Percentiles rank a stretch among this genome's conserved stretches.
phyloP scores from a whole-genome alignment of 768 basidiomycete genomes.

The Saitozyma sp. region DNA sequence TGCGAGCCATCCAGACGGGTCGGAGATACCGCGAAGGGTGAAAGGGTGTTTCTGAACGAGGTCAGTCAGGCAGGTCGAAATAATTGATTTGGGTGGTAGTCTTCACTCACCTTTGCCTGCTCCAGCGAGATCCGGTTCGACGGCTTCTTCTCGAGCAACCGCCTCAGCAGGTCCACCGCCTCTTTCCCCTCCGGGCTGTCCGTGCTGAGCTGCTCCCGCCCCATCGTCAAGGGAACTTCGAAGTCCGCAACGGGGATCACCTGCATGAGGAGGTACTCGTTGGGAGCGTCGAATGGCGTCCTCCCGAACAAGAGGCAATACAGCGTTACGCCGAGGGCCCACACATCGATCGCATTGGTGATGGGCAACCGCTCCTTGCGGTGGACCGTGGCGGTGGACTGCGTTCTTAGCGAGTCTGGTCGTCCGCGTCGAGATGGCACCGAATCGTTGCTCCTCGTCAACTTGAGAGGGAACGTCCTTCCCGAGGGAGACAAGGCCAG shows the following conservation, averaged over 20 bases:
- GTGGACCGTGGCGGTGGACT: constrained; percentile 27
- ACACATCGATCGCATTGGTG: constrained; percentile 92
- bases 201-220: constrained; percentile 65
- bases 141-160: constrained; percentile 78
- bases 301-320: constrained; percentile 89
- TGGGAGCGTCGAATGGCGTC: constrained; percentile 71
- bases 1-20: constrained; percentile 70
- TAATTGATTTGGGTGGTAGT: background rate
- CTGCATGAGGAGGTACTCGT: constrained; percentile 73
- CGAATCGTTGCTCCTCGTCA: constrained; percentile 35
- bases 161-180: constrained; percentile 70
- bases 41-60: constrained; percentile 53
- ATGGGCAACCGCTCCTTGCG: constrained; percentile 57
- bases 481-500: constrained; percentile 12
- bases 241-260: constrained; percentile 78
- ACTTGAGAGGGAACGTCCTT: constrained; percentile 31
- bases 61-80: no score
- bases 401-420: constrained; percentile 22
- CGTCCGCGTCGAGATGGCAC: constrained; percentile 11
- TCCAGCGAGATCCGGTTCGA: constrained; percentile 71
- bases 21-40: constrained; percentile 61
- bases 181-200: constrained; percentile 58
- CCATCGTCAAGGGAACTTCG: constrained; percentile 68
- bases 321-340: constrained; percentile 94
- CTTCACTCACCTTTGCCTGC: constrained; percentile 70